phyloP scores from a whole-genome alignment of 257 asterid species.

The Nicotiana attenuata region DNA sequence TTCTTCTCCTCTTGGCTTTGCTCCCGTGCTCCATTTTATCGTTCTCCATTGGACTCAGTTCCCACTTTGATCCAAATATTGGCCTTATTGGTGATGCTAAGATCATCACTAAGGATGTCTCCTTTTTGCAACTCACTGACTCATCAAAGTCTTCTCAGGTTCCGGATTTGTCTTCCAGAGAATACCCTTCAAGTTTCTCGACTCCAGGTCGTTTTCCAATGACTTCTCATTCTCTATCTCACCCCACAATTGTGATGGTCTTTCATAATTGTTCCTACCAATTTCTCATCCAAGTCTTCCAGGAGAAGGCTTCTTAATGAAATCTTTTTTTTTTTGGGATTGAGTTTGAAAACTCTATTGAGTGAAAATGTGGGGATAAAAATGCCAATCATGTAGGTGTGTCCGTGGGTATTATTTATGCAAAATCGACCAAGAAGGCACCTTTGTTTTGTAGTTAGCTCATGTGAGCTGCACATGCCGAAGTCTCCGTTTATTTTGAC shows the following conservation, averaged over 20 bases:
- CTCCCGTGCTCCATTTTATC: neutral
- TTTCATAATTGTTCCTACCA: constrained; percentile 41
- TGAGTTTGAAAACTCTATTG: no score
- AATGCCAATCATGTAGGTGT: no score
- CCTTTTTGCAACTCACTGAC: constrained; percentile 49
- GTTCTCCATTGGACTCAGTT: constrained; percentile 27
- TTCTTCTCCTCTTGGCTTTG: constrained; percentile 24
- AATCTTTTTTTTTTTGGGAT: no score
- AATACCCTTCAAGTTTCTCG: constrained; percentile 44
- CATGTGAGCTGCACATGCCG: no score
- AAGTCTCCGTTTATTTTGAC: no score
- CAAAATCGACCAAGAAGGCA: no score
- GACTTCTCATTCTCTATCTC: constrained; percentile 57
- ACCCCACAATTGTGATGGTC: constrained; percentile 34
- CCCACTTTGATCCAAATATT: constrained; percentile 43
- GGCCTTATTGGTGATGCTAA: constrained; percentile 59
- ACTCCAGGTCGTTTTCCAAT: constrained; percentile 21
- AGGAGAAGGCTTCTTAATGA: no score
- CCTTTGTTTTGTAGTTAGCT: no score
- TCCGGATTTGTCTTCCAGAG: constrained; percentile 55
- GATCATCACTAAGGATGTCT: constrained; percentile 14
- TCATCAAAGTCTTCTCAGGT: constrained; percentile 36
- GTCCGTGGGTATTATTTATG: no score
- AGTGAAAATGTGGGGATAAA: no score
- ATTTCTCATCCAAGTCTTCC: no score